phyloP scores from a whole-genome alignment of 192 early-diverging fungal genomes.

The Dimargaris verticillata region DNA sequence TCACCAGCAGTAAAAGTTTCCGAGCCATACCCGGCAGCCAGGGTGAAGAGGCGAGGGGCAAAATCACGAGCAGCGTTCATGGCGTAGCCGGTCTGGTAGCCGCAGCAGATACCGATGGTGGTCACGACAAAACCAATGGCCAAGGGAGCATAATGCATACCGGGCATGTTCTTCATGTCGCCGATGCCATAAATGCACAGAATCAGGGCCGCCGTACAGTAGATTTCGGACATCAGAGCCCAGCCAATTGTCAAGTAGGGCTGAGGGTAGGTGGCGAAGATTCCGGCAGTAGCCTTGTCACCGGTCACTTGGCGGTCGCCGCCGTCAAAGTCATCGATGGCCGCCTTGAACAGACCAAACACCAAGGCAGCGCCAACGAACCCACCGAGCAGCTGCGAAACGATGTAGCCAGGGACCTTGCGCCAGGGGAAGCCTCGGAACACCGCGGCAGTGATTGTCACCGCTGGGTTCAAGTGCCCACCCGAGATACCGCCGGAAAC shows the following conservation, averaged over 20 bases:
- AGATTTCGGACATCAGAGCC: conserved; percentile 42
- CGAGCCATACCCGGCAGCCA: conserved; percentile 44
- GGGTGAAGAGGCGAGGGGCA: conserved; percentile 58
- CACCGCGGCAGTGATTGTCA: conserved; percentile 45
- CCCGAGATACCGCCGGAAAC: conserved; percentile 47
- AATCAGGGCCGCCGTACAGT: conserved; percentile 49
- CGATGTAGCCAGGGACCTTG: conserved; percentile 45
- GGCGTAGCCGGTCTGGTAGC: conserved; percentile 47
- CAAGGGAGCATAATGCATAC: conserved; percentile 33
- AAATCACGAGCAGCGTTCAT: conserved; percentile 70
- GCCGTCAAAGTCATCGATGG: conserved; percentile 37
- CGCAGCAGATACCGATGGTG: conserved; percentile 41
- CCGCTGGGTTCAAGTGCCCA: conserved; percentile 63
- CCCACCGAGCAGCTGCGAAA: conserved; percentile 54
- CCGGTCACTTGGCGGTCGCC: conserved; percentile 29
- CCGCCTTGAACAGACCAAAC: conserved; percentile 40
- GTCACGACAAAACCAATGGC: conserved; percentile 42
- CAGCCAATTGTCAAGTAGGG: conserved; percentile 31
- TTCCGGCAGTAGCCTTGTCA: conserved; percentile 33
- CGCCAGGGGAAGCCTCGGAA: conserved; percentile 51
- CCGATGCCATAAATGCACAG: conserved; percentile 42
- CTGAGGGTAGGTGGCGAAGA: conserved; percentile 47
- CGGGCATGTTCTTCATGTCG: conserved; percentile 37
- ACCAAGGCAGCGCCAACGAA: conserved; percentile 53
- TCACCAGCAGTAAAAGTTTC: conserved; percentile 41